phyloP scores from a whole-genome alignment of 2,329 filamentous ascomycete species.

The Sclerotinia borealis region DNA sequence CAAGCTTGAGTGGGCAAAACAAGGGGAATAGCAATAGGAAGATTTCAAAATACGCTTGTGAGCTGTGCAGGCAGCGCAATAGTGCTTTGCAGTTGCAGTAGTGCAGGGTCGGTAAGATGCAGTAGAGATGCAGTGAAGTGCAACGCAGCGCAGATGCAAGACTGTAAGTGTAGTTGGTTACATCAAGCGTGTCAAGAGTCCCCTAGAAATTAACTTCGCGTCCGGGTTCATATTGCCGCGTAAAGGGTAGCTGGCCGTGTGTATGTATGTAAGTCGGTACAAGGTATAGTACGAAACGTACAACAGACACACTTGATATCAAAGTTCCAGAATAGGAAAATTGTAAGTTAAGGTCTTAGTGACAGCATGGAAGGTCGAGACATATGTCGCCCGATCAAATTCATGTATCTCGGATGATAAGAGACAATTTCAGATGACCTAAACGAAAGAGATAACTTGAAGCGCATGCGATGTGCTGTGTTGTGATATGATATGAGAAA shows the following conservation, averaged over 20 bases:
- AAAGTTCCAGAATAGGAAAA: neutral
- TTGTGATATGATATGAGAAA: neutral
- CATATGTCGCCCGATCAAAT: neutral
- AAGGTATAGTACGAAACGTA: neutral
- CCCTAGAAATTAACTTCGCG: neutral
- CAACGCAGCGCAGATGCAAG: neutral
- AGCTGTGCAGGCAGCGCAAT: neutral
- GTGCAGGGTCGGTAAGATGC: neutral
- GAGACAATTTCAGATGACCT: neutral
- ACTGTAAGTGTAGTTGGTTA: neutral
- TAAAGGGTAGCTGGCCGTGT: neutral
- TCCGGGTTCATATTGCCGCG: neutral
- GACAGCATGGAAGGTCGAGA: neutral
- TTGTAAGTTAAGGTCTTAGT: neutral
- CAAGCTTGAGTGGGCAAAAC: conserved; percentile 2
- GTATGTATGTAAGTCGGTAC: neutral
- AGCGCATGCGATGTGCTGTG: neutral
- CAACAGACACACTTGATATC: neutral
- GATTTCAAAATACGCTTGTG: conserved; percentile 2
- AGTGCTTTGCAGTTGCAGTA: conserved; percentile 1
- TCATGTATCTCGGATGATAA: neutral
- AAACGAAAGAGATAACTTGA: neutral
- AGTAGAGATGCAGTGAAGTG: no score
- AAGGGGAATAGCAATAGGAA: neutral
- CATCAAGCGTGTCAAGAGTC: neutral